phyloP scores from a whole-genome alignment of 2,329 filamentous ascomycete genomes.

The Pestalotiopsis sp. region DNA sequence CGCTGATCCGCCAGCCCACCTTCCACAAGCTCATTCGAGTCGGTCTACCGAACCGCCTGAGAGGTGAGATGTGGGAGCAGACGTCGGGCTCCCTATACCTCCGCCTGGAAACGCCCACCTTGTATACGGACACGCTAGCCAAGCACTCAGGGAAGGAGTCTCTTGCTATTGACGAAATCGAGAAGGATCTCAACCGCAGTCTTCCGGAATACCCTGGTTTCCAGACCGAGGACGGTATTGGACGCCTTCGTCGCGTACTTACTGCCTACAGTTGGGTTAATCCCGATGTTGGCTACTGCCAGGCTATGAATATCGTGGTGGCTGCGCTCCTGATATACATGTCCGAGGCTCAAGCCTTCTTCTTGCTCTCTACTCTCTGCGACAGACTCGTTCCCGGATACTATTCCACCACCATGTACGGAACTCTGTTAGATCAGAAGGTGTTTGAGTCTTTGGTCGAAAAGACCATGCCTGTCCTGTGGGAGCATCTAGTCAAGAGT shows the following conservation, averaged over 20 bases:
- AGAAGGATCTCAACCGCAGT: conserved; percentile 96
- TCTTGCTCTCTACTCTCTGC: conserved; percentile 86
- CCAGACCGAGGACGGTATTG: conserved; percentile 94
- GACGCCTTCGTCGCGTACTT: conserved; percentile 82
- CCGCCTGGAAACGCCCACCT: conserved; percentile 79
- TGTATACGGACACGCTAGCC: conserved; percentile 81
- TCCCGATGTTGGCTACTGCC: conserved; percentile 94
- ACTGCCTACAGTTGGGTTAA: conserved; percentile 99
- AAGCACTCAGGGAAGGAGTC: conserved; percentile 87
- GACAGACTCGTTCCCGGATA: conserved; percentile 93
- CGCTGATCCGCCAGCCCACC: conserved; percentile 90
- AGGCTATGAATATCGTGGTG: conserved; percentile 99
- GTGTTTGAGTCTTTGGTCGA: conserved; percentile 99
- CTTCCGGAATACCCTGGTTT: conserved; percentile 97
- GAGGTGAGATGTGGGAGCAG: conserved; percentile 95
- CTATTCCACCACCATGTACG: conserved; percentile 99
- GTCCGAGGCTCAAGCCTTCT: conserved; percentile 95
- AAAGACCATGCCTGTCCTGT: conserved; percentile 96
- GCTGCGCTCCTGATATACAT: conserved; percentile 98
- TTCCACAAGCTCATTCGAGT: conserved; percentile 98
- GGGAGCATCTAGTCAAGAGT: conserved; percentile 96
- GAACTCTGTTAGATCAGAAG: conserved; percentile 92
- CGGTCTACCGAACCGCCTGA: conserved; percentile 86
- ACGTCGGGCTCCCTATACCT: conserved; percentile 90
- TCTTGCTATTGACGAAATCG: conserved; percentile 96